phyloP scores from a whole-genome alignment of 208 protist genomes.

The Trypanosoma cruzi region DNA sequence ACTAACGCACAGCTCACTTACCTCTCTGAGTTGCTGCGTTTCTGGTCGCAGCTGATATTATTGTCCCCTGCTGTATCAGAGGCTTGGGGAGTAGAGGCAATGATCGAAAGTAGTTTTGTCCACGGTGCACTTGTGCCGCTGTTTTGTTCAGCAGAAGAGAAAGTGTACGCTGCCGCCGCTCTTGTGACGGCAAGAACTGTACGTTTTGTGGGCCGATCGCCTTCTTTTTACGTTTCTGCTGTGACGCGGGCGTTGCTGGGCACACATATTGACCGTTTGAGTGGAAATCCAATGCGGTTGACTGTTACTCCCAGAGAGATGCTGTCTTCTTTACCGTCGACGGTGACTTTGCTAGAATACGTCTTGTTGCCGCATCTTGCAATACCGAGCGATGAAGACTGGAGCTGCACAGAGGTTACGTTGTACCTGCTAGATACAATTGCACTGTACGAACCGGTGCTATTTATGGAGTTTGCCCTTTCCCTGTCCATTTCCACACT shows the following conservation, averaged over 20 bases:
- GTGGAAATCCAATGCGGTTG: constrained; percentile 1
- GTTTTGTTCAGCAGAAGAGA: constrained; percentile 47
- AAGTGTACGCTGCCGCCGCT: constrained; percentile 58
- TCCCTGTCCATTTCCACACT: constrained; percentile 20
- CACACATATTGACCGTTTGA: constrained; percentile 34
- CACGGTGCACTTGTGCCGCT: constrained; percentile 57
- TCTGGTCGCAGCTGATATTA: constrained; percentile 52
- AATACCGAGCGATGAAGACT: constrained; percentile 31
- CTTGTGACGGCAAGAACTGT: constrained; percentile 45
- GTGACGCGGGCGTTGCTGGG: constrained; percentile 46
- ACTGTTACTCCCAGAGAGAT: not conserved
- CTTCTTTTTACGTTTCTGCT: constrained; percentile 26
- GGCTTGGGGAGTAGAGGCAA: constrained; percentile 32
- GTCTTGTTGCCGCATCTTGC: constrained; percentile 54
- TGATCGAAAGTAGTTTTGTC: constrained; percentile 52
- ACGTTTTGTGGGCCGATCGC: constrained; percentile 22
- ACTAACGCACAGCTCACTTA: constrained; percentile 54
- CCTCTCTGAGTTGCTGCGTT: constrained; percentile 61
- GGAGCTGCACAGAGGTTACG: constrained; percentile 58
- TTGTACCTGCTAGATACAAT: constrained; percentile 53
- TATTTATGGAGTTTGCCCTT: constrained; percentile 52
- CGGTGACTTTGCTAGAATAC: constrained; percentile 43
- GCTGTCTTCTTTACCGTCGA: not conserved
- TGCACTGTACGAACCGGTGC: constrained; percentile 39
- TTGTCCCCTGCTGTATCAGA: constrained; percentile 46